Percentiles rank a stretch among this genome's conserved stretches.
These are phyloP conservation scores for Solanum commersonii DNA, from an alignment of 257 asterid genomes.

Conservation along the genomic window DNA sequence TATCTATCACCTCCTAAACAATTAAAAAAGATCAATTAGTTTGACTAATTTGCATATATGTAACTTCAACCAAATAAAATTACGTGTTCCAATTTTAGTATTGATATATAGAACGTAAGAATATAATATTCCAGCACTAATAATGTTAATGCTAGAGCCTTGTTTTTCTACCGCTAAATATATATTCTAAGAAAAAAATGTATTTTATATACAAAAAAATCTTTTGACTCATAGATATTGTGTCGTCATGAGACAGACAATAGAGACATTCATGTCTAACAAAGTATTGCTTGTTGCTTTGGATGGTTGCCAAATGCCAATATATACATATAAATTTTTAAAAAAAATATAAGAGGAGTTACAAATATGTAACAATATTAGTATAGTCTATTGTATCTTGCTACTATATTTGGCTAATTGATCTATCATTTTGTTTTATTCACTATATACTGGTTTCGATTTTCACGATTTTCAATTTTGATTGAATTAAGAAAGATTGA, in stretches of 20 bases:
- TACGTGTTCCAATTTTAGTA: neutral
- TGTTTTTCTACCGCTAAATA: neutral
- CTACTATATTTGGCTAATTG: neutral
- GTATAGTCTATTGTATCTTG: neutral
- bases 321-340: neutral
- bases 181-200: neutral
- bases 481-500: neutral
- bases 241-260: neutral
- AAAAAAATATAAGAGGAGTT: neutral
- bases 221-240: neutral
- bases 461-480: neutral
- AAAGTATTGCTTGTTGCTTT: neutral
- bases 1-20: neutral
- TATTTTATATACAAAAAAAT: neutral
- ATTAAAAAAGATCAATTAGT: neutral
- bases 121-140: neutral
- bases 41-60: neutral
- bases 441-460: neutral
- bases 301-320: neutral
- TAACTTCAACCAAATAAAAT: neutral
- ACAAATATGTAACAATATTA: neutral
- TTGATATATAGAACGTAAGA: neutral
- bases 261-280: neutral
- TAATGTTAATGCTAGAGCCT: neutral
- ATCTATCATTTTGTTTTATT: neutral